Evolutionary conservation across 2,329 filamentous ascomycete species (phyloP), one percentile per base, ranked within the genome.

Genomic region (Zasmidium cellare): DNA sequence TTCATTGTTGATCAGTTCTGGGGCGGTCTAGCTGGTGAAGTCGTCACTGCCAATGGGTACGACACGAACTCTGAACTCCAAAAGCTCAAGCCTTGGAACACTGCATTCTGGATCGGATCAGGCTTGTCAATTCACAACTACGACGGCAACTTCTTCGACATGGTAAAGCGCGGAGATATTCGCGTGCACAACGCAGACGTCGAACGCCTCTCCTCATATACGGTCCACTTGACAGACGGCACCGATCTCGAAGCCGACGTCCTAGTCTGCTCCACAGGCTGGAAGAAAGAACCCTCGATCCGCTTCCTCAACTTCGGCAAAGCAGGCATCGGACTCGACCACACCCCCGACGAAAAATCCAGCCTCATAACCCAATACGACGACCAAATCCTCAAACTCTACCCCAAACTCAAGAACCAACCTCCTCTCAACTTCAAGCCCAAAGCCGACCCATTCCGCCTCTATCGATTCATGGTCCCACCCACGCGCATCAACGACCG

Each of bases 221-320:
- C 76, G 12, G 75, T 88, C 0, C 79, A 87, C 51, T 69, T 86
- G 3, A 79, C 79, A 28, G 83, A 87, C 50, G 2, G 76, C 83
- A 77, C 88, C 3, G 68, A 65, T 0, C 58, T 87, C 2, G 54
- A 74, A 2, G 76, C 79, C 0, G 80, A 86, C 51, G 81, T 77
- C 0, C 65, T 88, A 0, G 75, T 86, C 57, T 82, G 79, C 61
- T 77, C 80, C 12, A 87, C 83, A 0, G 85, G 85, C 35, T 87
- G 84, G 84, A 76, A 78, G 51, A 74, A 76, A 3, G 74, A 76
- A 16, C 78, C 82, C 1, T 76, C 77, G 0, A 69, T 87, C 51
- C 61, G 80, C 53, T 65, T 87, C 65, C 83, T 86, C 66, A 80
- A 83, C 5, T 72, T 85, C 12, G 77, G 64, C 55, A 63, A 62